Evolutionary conservation across 257 asterid genomes (phyloP).

Genomic region (Nicotiana otophora): DNA sequence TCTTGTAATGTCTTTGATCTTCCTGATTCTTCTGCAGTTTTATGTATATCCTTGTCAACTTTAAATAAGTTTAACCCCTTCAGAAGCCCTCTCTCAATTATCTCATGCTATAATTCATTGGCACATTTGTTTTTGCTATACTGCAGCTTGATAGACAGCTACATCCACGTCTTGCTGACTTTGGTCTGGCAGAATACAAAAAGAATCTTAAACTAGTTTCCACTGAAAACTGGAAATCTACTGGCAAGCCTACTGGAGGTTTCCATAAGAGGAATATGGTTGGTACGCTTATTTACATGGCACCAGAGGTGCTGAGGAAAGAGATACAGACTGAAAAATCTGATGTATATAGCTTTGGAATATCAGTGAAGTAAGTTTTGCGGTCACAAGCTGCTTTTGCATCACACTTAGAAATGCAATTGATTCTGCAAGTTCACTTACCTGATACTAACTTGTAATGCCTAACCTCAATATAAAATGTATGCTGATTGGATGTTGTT

Average conservation of each 20-base stretch:
- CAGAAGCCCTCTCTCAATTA: background rate
- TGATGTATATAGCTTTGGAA: constrained; percentile 91
- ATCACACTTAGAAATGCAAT: background rate
- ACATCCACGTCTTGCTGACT: constrained; percentile 75
- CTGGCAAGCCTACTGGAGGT: constrained; percentile 98
- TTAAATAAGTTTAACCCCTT: constrained; percentile 15
- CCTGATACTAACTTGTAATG: background rate
- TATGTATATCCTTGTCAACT: constrained; percentile 4
- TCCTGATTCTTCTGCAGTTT: constrained; percentile 10
- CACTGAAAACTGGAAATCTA: constrained; percentile 60
- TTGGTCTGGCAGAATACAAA: constrained; percentile 84
- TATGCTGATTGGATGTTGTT: background rate
- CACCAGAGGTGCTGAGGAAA: constrained; percentile 90
- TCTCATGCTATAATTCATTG: background rate
- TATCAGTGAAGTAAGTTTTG: constrained; percentile 68
- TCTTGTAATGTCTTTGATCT: constrained; percentile 61
- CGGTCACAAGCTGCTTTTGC: constrained; percentile 10
- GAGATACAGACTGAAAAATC: constrained; percentile 87
- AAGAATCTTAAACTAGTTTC: constrained; percentile 73
- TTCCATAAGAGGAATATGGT: constrained; percentile 95
- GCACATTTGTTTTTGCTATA: background rate
- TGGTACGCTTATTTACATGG: constrained; percentile 96
- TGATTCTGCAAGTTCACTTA: background rate
- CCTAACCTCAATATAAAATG: background rate
- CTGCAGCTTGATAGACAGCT: constrained; percentile 67